These are phyloP conservation scores for Cladosporium sp. DNA, from an alignment of 2,329 filamentous ascomycete genomes.

Conservation along the genomic window DNA sequence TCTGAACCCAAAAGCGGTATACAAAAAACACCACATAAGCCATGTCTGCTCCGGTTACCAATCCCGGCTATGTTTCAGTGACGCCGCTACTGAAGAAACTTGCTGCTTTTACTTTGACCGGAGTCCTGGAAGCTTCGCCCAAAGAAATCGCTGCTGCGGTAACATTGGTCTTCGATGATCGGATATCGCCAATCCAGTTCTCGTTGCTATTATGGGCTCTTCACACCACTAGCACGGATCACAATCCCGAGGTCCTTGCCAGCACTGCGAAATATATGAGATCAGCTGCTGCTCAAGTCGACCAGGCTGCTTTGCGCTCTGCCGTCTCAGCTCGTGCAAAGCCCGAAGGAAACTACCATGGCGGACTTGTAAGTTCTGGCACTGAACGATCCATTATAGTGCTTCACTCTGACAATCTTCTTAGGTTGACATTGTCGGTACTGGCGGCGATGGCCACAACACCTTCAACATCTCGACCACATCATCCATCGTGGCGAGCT, in stretches of 20 bases:
- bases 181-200: constrained; percentile 81
- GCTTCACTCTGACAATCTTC: background rate
- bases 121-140: constrained; percentile 54
- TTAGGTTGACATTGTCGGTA: constrained; percentile 90
- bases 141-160: constrained; percentile 86
- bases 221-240: constrained; percentile 85
- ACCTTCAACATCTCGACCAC: constrained; percentile 99
- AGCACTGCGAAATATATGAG: constrained; percentile 83
- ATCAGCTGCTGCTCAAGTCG: constrained; percentile 68
- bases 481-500: constrained; percentile 83
- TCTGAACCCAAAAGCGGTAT: background rate
- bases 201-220: constrained; percentile 84
- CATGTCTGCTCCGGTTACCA: constrained; percentile 20
- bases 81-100: constrained; percentile 69
- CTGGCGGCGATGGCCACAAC: constrained; percentile 91
- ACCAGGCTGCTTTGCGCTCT: constrained; percentile 57
- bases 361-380: constrained; percentile 66
- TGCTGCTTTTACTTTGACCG: constrained; percentile 47
- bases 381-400: background rate
- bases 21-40: background rate
- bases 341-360: constrained; percentile 69
- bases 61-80: constrained; percentile 47
- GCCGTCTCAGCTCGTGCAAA: constrained; percentile 59
- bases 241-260: constrained; percentile 78
- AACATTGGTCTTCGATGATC: constrained; percentile 85